Evolutionary conservation across 345 rosid genomes (phyloP).

Genomic region (Moricandia arvensis): DNA sequence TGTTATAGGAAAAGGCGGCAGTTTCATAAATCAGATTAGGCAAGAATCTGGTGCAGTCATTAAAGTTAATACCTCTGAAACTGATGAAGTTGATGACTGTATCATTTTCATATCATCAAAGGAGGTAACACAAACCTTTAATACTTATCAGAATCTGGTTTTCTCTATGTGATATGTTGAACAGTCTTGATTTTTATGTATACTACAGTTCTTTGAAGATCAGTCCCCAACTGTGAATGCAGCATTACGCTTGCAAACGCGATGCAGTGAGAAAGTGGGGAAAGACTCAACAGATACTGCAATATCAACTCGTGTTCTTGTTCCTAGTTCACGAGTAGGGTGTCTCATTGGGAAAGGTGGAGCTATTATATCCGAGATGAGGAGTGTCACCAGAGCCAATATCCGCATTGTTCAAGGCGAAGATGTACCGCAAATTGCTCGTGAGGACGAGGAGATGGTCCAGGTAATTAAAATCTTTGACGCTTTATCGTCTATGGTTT

Average conservation of each 20-base stretch:
- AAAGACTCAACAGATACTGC: slow-evolving; percentile 57
- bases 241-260: slow-evolving; percentile 61
- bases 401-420: slow-evolving; percentile 55
- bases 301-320: slow-evolving; percentile 60
- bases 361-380: slow-evolving; percentile 63
- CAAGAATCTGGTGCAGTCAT: slow-evolving; percentile 64
- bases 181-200: not conserved
- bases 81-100: slow-evolving; percentile 67
- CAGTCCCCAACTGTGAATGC: slow-evolving; percentile 64
- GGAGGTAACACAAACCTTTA: slow-evolving; percentile 45
- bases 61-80: slow-evolving; percentile 54
- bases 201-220: slow-evolving; percentile 53
- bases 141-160: not conserved
- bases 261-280: slow-evolving; percentile 66
- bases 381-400: slow-evolving; percentile 53
- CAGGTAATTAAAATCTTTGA: slow-evolving; percentile 37
- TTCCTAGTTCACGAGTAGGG: slow-evolving; percentile 64
- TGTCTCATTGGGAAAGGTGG: slow-evolving; percentile 82
- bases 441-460: slow-evolving; percentile 62
- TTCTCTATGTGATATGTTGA: not conserved
- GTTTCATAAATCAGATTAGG: slow-evolving; percentile 62
- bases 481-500: not conserved
- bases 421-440: slow-evolving; percentile 51
- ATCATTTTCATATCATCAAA: slow-evolving; percentile 54
- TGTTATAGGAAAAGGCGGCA: slow-evolving; percentile 73